phyloP scores from a whole-genome alignment of 2,329 filamentous ascomycete genomes.

The Sporothrix globosa region DNA sequence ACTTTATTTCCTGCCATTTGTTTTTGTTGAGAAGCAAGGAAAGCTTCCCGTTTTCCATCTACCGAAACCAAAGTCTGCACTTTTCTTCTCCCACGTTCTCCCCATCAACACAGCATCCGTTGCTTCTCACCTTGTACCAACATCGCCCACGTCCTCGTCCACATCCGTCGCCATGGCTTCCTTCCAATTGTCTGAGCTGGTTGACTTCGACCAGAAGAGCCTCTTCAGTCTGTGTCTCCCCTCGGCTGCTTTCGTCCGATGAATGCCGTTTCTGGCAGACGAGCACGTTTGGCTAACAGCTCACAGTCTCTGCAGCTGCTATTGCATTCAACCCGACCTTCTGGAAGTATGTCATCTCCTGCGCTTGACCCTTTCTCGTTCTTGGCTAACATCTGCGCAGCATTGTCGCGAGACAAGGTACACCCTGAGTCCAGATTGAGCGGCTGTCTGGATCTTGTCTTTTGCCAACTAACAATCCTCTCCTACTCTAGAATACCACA shows the following conservation, averaged over 20 bases:
- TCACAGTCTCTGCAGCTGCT: conserved; percentile 72
- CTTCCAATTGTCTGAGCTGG: conserved; percentile 42
- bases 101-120: not conserved
- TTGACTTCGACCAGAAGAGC: conserved; percentile 70
- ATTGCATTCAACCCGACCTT: conserved; percentile 98
- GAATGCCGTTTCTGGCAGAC: not conserved
- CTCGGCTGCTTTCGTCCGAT: not conserved
- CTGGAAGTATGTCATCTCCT: conserved; percentile 77
- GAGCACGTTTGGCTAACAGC: not conserved
- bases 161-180: conserved; percentile 27
- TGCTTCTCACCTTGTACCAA: not conserved
- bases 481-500: conserved; percentile 74
- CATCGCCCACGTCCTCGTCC: not conserved
- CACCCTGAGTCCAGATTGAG: conserved; percentile 1
- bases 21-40: conserved; percentile 30
- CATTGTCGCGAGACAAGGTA: conserved; percentile 81
- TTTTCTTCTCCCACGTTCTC: not conserved
- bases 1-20: conserved; percentile 7
- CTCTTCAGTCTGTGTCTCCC: conserved; percentile 60
- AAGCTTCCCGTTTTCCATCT: conserved; percentile 1
- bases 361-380: not conserved
- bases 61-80: not conserved
- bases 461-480: conserved; percentile 18
- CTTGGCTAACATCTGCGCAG: conserved; percentile 54
- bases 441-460: not conserved